Base-by-base conservation (phyloP, 495 filamentous ascomycete species). In the Cladorrhinum samala region DNA sequence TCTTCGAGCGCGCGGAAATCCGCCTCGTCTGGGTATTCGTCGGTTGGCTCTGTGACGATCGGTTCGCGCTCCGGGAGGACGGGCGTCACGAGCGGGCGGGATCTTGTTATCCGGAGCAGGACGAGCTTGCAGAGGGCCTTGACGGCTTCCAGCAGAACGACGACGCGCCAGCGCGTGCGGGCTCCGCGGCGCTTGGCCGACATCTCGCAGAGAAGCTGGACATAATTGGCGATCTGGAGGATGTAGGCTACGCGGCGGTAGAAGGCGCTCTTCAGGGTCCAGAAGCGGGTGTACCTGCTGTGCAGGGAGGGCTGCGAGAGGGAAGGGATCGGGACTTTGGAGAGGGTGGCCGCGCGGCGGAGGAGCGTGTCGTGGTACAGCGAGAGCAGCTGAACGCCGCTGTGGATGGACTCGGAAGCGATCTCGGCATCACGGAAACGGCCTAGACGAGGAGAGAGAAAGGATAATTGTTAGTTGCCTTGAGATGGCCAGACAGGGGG, bases 301-400 rank as follows among this genome's bases (percentile, higher is more conserved):
- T 95, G 92, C 6, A 87, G 87, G 16, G 82, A 82, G 6, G 86
- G 85, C 78, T 55, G 71, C 60, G 60, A 65, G 68, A 67, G 72
- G 57, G 62, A 65, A 59, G 58, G 64, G 63, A 55, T 42, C 57
- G 70, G 67, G n/a, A 69, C 51, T 53, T 60, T 77, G 58, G 63
- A 77, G 61, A 70, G 66, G 58, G 67, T 70, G 73, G 71, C 50
- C 20, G 86, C 83, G 59, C 82, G 78, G 46, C 83, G 80, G 20
- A 98, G 88, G 38, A 98, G 82, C 36, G 85, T 82, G 68, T 97
- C 91, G 76, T 97, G 91, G 71, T 96, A 96, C 53, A 96, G 78
- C 9, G 92, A 91, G 52, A 98, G 80, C 11, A 98, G 77, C 62
- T 95, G 89, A 27, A 96, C 85, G 52, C 83, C 81, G 38, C 85